Evolutionary conservation across 164 flowering plant species (phyloP), one percentile per base, ranked within the genome.

Genomic region (Protea cynaroides): DNA sequence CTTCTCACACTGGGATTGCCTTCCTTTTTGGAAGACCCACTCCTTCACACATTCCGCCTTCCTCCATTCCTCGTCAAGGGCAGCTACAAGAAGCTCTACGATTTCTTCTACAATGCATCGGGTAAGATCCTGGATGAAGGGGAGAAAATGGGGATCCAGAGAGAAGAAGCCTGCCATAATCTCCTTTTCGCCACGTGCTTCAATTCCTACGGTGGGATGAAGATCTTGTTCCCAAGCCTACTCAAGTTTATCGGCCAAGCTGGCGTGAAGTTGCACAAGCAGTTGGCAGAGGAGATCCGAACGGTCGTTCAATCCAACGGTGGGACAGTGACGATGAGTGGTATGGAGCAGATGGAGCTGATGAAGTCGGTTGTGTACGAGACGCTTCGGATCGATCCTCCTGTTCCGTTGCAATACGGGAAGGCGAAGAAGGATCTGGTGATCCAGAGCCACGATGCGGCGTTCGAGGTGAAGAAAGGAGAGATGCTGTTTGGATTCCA

Each of bases 401-500:
- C 86, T 13, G 85, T 87, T 1, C 73, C 76, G 17, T 72, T 68
- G 46, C 92, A 87, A 65, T 83, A 76, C 66, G 88, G 71, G 0
- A 77, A 61, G 46, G 92, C 89, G 0, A 83, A 69, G 72, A 61
- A 72, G 53, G 85, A 86, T 63, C 18, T 83, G n/a, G 66, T 79
- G 24, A 47, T n/a, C 56, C 44, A 62, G 2, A 78, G 75, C 65
- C 89, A 86, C 24, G 86, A 79, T 1, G 77, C 87, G 0, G 50
- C 71, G 0, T 86, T 62, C 61, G 50, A 76, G 69, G 72, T 86
- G 65, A 80, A 83, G 74, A 74, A 81, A 63, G 92, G 86, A 0
- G 87, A 86, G 70, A 67, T 79, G 82, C 38, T 84, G 8, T 81
- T 76, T 51, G 92, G 89, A 44, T 80, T 66, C 56, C 87, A 84